phyloP scores from a whole-genome alignment of 768 basidiomycete genomes.

The Tylopilus felleus region DNA sequence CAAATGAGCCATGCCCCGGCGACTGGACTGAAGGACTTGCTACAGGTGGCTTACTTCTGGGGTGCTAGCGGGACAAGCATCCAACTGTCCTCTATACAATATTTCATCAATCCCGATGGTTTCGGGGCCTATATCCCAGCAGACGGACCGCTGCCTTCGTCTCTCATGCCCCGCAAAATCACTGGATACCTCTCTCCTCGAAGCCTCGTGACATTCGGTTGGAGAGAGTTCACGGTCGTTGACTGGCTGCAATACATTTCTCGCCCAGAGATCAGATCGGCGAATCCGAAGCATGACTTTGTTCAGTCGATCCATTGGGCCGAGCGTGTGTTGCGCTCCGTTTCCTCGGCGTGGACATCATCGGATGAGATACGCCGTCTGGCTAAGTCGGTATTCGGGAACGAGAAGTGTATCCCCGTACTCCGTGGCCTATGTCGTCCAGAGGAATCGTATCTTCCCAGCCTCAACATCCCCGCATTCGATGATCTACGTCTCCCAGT shows the following conservation, averaged over 20 bases:
- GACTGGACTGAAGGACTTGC: slow-evolving; percentile 45
- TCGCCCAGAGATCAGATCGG: slow-evolving; percentile 36
- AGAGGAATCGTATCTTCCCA: slow-evolving; percentile 62
- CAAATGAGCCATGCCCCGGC: slow-evolving; percentile 49
- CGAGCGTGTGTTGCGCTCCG: slow-evolving; percentile 50
- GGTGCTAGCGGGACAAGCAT: slow-evolving; percentile 51
- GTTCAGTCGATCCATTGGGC: not conserved
- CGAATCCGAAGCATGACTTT: slow-evolving; percentile 14
- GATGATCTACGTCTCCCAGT: not conserved
- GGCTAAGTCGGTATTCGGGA: not conserved
- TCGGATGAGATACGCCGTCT: slow-evolving; percentile 25
- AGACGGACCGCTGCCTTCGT: slow-evolving; percentile 11
- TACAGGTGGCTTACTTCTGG: slow-evolving; percentile 66
- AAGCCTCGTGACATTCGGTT: slow-evolving; percentile 62
- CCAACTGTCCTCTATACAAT: slow-evolving; percentile 65
- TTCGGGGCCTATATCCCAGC: slow-evolving; percentile 47
- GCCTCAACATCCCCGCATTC: slow-evolving; percentile 44
- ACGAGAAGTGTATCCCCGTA: not conserved
- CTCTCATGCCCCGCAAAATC: slow-evolving; percentile 10
- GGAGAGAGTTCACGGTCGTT: slow-evolving; percentile 70
- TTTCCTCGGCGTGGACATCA: slow-evolving; percentile 47
- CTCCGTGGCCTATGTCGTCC: not conserved
- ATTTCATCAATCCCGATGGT: slow-evolving; percentile 64
- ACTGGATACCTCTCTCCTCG: slow-evolving; percentile 48
- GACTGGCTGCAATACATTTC: slow-evolving; percentile 76